These are phyloP conservation scores for Periconia macrospinosa DNA, from an alignment of 2,329 filamentous ascomycete species.

Conservation along the genomic window DNA sequence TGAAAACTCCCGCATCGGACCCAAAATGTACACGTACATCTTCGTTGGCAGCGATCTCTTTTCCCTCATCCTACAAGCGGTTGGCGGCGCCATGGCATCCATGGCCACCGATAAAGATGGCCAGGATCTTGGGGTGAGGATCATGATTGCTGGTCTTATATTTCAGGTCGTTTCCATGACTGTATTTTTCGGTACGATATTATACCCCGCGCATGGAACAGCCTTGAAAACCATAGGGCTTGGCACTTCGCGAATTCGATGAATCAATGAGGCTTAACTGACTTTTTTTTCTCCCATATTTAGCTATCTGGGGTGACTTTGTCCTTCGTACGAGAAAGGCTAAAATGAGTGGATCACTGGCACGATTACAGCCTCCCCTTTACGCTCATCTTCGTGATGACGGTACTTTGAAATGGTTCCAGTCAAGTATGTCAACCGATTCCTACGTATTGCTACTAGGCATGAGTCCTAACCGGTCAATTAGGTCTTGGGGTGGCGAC, in stretches of 20 bases:
- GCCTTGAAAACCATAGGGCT: no score
- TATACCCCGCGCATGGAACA: no score
- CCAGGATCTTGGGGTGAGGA: conserved; percentile 51
- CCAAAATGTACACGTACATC: conserved; percentile 54
- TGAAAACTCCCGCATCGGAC: conserved; percentile 25
- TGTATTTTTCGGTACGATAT: conserved; percentile 39
- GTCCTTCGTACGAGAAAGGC: conserved; percentile 19
- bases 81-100: conserved; percentile 59
- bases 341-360: conserved; percentile 17
- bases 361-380: conserved; percentile 21
- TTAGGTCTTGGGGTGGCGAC: conserved; percentile 43
- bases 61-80: conserved; percentile 60
- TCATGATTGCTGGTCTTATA: conserved; percentile 60
- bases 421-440: conserved; percentile 21
- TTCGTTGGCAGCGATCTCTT: conserved; percentile 61
- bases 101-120: conserved; percentile 45
- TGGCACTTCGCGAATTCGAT: no score
- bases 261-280: no score
- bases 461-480: conserved; percentile 6
- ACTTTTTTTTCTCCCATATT: no score
- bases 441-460: neutral
- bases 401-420: conserved; percentile 20
- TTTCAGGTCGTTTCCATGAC: conserved; percentile 57
- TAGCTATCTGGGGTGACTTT: conserved; percentile 41
- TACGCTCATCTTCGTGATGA: conserved; percentile 20